Evolutionary conservation across 306 rosid species (phyloP), one percentile per base, ranked within the genome.

Genomic region (Gillenia trifoliata): DNA sequence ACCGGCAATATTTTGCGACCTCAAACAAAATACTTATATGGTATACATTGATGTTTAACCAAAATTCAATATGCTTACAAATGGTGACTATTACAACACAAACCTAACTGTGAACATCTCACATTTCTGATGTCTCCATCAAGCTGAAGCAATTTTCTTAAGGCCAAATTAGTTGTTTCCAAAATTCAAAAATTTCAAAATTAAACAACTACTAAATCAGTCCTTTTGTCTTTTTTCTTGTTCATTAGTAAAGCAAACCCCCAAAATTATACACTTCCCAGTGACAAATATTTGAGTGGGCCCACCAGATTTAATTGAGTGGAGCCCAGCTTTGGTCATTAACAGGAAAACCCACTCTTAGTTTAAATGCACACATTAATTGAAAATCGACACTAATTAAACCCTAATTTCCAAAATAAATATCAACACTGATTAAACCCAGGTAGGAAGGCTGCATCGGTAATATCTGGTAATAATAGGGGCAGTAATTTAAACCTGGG

Each of bases 401-500:
- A 43, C 49, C 52, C 52, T 45, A 45, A 45, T 45, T 15, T 41
- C 41, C 41, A 45, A 45, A 45, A 45, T 7, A 8, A 45, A 68
- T 40, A 22, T 31, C 0, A 8, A 55, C 52, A n/a, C 60, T 2
- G n/a, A 54, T 22, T 54, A 54, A 54, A 54, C 3, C n/a, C 54
- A 25, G 56, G 26, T 57, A 56, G 43, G 49, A 76, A 55, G 72
- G 54, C 9, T 29, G 8, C 38, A 23, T 41, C 8, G 47, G 83
- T 64, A 80, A 83, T 80, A 75, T 66, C 41, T 1, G 20, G 6
- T 33, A 66, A 65, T 56, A 22, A 9, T 0, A 41, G 28, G 80
- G 81, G 72, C 65, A 70, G 54, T 33, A 55, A 5, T 49, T 9
- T 33, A 82, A 63, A 72, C 68, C 28, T 8, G 64, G 77, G 61